A percentile compares a stretch with the other conserved stretches of the same genome.
Conservation (phyloP, 2,329 filamentous ascomycete genomes). For the Xylaria sp. region DNA sequence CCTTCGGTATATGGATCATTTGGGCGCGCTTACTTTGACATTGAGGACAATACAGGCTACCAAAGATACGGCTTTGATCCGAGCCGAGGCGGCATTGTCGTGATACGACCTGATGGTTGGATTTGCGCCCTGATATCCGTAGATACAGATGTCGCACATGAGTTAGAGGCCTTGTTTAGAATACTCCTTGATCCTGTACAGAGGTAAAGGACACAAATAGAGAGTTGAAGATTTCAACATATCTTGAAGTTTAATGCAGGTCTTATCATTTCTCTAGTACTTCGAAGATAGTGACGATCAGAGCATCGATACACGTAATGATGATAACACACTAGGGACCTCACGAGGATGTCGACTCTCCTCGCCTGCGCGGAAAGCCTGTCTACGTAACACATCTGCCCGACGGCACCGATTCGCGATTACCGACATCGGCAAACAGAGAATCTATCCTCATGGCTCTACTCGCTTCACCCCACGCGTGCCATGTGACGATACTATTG, state of each 20-base stretch:
- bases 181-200: conserved; percentile 2
- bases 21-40: conserved; percentile 39
- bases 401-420: background rate
- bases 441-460: background rate
- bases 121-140: conserved; percentile 32
- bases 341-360: background rate
- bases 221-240: background rate
- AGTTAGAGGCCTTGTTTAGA: conserved; percentile 25
- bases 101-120: conserved; percentile 45
- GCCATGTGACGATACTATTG: background rate
- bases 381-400: background rate
- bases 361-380: no score
- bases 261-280: background rate
- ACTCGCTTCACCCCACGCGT: background rate
- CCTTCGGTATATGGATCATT: conserved; percentile 39
- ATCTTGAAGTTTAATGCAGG: background rate
- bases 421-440: background rate
- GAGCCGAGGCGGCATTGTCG: conserved; percentile 36
- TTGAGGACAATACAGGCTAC: conserved; percentile 30
- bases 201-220: background rate
- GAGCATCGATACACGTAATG: background rate
- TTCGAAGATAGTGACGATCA: background rate
- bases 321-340: no score
- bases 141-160: background rate
- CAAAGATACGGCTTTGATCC: conserved; percentile 37